These are phyloP conservation scores for Emergomyces orientalis DNA, from an alignment of 2,329 filamentous ascomycete species.

Conservation along the genomic window DNA sequence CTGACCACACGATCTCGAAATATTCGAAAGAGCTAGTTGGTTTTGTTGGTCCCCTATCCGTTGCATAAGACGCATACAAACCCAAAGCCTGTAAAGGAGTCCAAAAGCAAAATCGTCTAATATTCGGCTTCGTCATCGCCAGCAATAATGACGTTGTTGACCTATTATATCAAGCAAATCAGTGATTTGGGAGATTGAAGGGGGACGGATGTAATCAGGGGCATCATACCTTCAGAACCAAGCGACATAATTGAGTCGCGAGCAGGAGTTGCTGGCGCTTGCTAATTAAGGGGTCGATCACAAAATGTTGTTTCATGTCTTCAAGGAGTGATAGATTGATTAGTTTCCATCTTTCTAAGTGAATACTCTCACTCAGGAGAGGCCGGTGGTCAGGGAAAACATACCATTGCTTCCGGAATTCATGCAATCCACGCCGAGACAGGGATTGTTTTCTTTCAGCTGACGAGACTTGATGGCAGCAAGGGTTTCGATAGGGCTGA, in stretches of 20 bases:
- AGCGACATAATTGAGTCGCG: constrained; percentile 92
- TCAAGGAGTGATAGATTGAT: constrained; percentile 13
- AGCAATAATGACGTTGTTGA: constrained; percentile 90
- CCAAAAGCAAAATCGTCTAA: constrained; percentile 38
- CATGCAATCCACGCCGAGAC: constrained; percentile 96
- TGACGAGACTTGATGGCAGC: constrained; percentile 94
- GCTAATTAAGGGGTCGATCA: constrained; percentile 95
- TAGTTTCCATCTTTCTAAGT: background rate
- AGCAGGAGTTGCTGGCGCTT: constrained; percentile 96
- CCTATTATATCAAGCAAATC: constrained; percentile 30
- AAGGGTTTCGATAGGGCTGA: constrained; percentile 91
- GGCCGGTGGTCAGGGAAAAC: constrained; percentile 19
- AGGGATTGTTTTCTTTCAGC: constrained; percentile 71
- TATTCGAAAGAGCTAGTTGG: background rate
- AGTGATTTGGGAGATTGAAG: constrained; percentile 11
- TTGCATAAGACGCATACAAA: background rate
- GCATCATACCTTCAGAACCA: constrained; percentile 74
- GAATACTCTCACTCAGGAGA: background rate
- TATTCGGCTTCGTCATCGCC: constrained; percentile 82
- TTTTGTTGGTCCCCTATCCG: background rate
- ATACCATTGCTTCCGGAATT: constrained; percentile 75
- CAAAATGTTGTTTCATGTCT: constrained; percentile 97
- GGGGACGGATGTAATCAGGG: background rate
- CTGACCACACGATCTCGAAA: background rate
- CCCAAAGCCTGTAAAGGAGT: background rate